Evolutionary conservation across 2,329 filamentous ascomycete species (phyloP).

Genomic region (Gaeumannomyces tritici): DNA sequence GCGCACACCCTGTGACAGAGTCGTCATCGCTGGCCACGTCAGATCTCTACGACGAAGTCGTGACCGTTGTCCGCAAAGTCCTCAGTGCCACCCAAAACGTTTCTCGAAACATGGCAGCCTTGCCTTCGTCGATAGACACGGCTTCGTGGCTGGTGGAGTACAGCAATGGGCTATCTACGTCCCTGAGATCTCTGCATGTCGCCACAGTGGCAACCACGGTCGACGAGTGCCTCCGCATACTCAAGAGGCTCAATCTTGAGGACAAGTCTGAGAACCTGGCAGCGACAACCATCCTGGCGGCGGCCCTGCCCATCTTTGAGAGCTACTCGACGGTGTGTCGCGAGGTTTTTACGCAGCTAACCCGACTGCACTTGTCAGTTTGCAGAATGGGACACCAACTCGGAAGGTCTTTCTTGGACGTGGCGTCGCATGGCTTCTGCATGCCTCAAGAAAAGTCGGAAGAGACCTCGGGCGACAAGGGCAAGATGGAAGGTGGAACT

Average conservation of each 20-base stretch:
- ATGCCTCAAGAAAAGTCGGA: conserved; percentile 74
- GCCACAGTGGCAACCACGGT: conserved; percentile 39
- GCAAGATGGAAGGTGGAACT: conserved; percentile 82
- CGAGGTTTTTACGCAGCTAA: conserved; percentile 47
- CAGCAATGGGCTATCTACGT: conserved; percentile 39
- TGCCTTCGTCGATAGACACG: conserved; percentile 52
- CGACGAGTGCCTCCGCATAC: conserved; percentile 23
- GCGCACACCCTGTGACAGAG: neutral
- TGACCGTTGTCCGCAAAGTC: conserved; percentile 61
- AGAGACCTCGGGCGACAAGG: conserved; percentile 57
- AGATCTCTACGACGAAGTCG: conserved; percentile 32
- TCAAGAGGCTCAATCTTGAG: conserved; percentile 26
- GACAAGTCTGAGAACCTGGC: conserved; percentile 28
- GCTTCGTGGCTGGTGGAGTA: conserved; percentile 52
- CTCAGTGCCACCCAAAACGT: conserved; percentile 73
- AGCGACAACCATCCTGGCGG: conserved; percentile 48
- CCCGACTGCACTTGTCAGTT: conserved; percentile 57
- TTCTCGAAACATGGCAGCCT: conserved; percentile 41
- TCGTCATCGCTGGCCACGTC: neutral
- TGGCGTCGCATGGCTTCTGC: conserved; percentile 83
- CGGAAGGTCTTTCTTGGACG: conserved; percentile 65
- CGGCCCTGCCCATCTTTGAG: conserved; percentile 60
- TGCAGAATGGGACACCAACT: conserved; percentile 69
- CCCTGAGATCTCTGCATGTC: conserved; percentile 51
- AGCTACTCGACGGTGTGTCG: conserved; percentile 60